phyloP scores from a whole-genome alignment of 163 green algal genomes.

The Chloroidium sp. region DNA sequence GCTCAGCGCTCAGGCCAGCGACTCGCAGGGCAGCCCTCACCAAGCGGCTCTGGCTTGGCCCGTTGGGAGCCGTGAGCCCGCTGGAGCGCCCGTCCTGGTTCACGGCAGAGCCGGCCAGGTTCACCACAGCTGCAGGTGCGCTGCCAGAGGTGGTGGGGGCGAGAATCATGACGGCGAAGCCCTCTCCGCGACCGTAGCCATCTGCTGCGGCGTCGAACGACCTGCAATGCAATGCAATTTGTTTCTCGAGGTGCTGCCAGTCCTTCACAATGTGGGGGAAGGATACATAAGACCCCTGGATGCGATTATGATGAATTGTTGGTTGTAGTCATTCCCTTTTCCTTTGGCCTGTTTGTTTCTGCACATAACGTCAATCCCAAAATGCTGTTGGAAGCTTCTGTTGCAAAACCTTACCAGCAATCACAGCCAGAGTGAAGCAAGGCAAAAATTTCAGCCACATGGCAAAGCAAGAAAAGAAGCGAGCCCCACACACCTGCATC shows the following conservation, averaged over 20 bases:
- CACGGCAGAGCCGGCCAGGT: constrained; percentile 12
- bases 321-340: no score
- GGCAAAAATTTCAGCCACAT: neutral
- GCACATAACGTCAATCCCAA: no score
- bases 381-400: no score
- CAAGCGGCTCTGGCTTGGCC: constrained; percentile 51
- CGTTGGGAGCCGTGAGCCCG: constrained; percentile 75
- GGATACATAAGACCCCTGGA: no score
- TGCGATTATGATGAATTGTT: no score
- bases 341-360: no score
- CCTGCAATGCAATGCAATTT: constrained; percentile 10
- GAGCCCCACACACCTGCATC: neutral
- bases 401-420: no score
- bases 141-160: constrained; percentile 6
- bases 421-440: neutral
- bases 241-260: no score
- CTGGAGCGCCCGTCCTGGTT: constrained; percentile 78
- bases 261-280: no score
- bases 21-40: constrained; percentile 25
- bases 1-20: neutral
- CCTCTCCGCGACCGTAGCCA: constrained; percentile 51
- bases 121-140: neutral
- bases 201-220: constrained; percentile 67
- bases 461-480: no score
- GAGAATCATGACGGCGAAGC: constrained; percentile 22